Evolutionary conservation across 164 flowering plant genomes (phyloP).

Genomic region (Cinnamomum chago): DNA sequence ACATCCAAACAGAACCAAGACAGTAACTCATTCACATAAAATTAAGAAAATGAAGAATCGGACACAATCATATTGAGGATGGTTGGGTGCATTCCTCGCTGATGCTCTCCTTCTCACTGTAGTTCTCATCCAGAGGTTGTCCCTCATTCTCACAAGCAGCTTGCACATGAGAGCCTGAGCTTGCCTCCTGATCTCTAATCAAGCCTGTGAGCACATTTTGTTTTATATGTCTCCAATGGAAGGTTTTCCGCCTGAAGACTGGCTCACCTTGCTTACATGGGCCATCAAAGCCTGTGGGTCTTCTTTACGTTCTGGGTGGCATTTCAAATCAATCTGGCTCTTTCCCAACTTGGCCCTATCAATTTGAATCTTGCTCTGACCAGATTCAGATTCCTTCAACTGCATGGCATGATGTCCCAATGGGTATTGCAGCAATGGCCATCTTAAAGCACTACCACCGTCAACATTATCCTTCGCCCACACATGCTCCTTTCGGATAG

Average conservation of each 20-base stretch:
- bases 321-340: slow-evolving; percentile 59
- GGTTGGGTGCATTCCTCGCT: slow-evolving; percentile 36
- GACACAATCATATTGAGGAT: slow-evolving; percentile 13
- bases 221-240: slow-evolving; percentile 73
- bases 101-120: slow-evolving; percentile 27
- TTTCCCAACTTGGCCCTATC: slow-evolving; percentile 31
- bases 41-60: neutral
- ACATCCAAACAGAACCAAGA: neutral
- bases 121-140: slow-evolving; percentile 24
- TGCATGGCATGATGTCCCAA: slow-evolving; percentile 30
- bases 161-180: slow-evolving; percentile 36
- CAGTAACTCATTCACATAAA: neutral
- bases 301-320: slow-evolving; percentile 60
- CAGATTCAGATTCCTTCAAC: slow-evolving; percentile 28
- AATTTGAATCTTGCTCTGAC: slow-evolving; percentile 21
- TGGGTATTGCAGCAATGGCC: slow-evolving; percentile 20
- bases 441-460: slow-evolving; percentile 38
- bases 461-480: slow-evolving; percentile 47
- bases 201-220: slow-evolving; percentile 73
- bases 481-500: slow-evolving; percentile 35
- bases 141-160: slow-evolving; percentile 43
- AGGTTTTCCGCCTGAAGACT: slow-evolving; percentile 65
- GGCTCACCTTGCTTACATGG: slow-evolving; percentile 57
- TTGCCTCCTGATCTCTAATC: slow-evolving; percentile 43
- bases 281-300: slow-evolving; percentile 15